These are phyloP conservation scores for Coccomyxa sp. DNA, from an alignment of 139 green algal genomes.

Conservation along the genomic window DNA sequence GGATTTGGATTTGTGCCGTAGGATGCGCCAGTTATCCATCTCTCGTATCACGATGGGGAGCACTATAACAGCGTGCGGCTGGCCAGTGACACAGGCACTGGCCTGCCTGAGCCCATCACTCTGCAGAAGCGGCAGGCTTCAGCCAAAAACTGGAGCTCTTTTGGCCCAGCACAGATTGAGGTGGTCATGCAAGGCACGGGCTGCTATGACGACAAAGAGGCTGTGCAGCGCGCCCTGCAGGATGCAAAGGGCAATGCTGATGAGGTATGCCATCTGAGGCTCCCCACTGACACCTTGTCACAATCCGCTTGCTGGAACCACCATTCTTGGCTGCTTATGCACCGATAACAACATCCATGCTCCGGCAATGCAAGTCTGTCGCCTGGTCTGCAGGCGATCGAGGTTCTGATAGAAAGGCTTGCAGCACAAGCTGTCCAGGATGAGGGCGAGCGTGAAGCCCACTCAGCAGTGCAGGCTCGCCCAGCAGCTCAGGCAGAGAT, in stretches of 20 bases:
- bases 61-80: slow-evolving; percentile 61
- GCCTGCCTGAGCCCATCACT: slow-evolving; percentile 1
- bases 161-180: slow-evolving; percentile 10
- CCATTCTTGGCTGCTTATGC: too few relatives aligned
- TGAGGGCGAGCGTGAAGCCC: too few relatives aligned
- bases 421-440: neutral
- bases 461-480: too few relatives aligned
- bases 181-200: slow-evolving; percentile 18
- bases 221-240: slow-evolving; percentile 3
- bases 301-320: too few relatives aligned
- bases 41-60: slow-evolving; percentile 49
- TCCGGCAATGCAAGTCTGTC: too few relatives aligned
- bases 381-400: neutral
- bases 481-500: too few relatives aligned
- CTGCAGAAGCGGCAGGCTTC: neutral
- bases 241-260: slow-evolving; percentile 14
- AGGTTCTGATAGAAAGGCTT: neutral
- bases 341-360: too few relatives aligned
- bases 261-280: too few relatives aligned
- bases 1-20: neutral
- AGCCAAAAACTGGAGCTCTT: neutral
- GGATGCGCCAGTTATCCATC: slow-evolving; percentile 13
- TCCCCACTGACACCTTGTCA: too few relatives aligned
- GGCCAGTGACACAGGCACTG: slow-evolving; percentile 13
- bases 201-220: slow-evolving; percentile 15